Evolutionary conservation across 2,329 filamentous ascomycete species (phyloP), one percentile per base, ranked within the genome.

Genomic region (Aspergillus candidus): DNA sequence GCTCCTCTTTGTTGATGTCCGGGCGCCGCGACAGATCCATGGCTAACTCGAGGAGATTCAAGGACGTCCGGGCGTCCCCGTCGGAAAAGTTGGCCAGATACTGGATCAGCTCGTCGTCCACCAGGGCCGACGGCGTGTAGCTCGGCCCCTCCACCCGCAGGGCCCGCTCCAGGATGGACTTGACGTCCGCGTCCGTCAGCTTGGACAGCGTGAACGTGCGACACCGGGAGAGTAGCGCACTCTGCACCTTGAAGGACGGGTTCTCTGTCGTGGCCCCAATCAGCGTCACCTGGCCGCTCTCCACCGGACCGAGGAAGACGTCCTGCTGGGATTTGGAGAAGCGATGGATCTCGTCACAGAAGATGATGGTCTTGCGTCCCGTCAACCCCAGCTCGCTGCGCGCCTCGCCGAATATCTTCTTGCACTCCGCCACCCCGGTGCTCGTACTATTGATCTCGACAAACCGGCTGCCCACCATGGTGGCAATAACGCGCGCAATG

Each of bases 251-350:
- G 73, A 97, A 97, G 4, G 85, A 91, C 0, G 93, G 93, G 54
- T 98, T 98, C 66, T 98, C 93, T 0, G 93, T 98, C 3, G 93
- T 98, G 6, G 93, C 93, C 10, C 90, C 93, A 48, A 97, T 93
- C 27, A 98, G 74, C 0, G 88, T 96, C 52, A 98, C 84, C 22
- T 86, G 86, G 5, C 93, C 93, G 1, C 83, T 83, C 68, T 98
- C 93, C 15, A 97, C 91, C 0, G 91, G 91, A 12, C 85, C 88
- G 2, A 98, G 73, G 56, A 97, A 97, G 1, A 96, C 86, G 66
- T 97, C 93, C 62, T 98, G 93, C 64, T 97, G 93, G 0, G 83
- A 77, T 68, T 95, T 96, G 55, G 79, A 86, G 72, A 95, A 95
- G 22, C 91, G 74, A 67, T 95, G 89, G 38, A 96, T 93, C 72